A percentile compares a stretch with the other conserved stretches of the same genome.
Conservation (phyloP, 306 rosid genomes). For the Cucumis sativus region Cucumber_9930_V3 NC_026657.2:29700001-29700500, state of each 20-base stretch:
- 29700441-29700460: not conserved
- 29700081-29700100: not conserved
- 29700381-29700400: not conserved
- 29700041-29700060: slow-evolving; percentile 71
- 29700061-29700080: not conserved
- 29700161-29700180: not conserved
- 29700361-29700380: not conserved
- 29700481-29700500: not conserved
- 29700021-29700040: slow-evolving; percentile 51
- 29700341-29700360: not conserved
- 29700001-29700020: slow-evolving; percentile 70
- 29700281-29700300: not conserved
- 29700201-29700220: not conserved
- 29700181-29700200: not conserved
- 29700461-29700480: not conserved
- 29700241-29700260: not conserved
- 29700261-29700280: not conserved
- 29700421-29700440: not conserved
- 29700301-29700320: not conserved
- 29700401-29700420: not conserved
- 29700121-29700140: not conserved
- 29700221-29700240: not conserved
- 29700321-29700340: not conserved
- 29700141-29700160: too few species aligned
- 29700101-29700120: not conserved